Evolutionary conservation across 768 basidiomycete species (phyloP).

Genomic region (Suillus cothurnatus): DNA sequence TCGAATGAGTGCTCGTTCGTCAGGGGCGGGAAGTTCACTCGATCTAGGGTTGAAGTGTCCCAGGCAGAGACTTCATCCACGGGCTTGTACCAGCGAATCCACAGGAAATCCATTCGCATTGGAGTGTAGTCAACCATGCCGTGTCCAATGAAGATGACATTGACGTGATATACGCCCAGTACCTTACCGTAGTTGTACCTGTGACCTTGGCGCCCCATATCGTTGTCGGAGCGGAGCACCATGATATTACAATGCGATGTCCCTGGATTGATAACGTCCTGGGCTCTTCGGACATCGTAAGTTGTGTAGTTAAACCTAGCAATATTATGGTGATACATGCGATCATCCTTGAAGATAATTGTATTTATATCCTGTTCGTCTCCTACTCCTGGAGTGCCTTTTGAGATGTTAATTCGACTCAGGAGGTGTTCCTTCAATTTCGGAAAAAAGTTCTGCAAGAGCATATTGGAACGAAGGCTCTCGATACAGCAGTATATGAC

Average conservation of each 20-base stretch:
- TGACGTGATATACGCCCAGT: conserved; percentile 7
- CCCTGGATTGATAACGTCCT: background rate
- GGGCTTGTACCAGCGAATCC: conserved; percentile 2
- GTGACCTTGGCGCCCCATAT: background rate
- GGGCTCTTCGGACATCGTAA: background rate
- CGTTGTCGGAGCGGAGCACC: background rate
- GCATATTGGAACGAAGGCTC: background rate
- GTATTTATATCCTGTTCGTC: conserved; percentile 40
- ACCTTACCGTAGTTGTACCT: background rate
- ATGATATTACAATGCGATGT: background rate
- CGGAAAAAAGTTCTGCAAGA: background rate
- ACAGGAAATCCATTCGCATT: background rate
- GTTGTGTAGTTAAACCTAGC: background rate
- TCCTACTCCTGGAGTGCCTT: fast-evolving
- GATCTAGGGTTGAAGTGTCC: conserved; percentile 3
- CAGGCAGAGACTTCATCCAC: background rate
- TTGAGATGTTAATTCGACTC: background rate
- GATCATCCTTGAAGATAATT: background rate
- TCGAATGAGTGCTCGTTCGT: background rate
- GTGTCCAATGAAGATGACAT: background rate
- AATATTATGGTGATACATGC: background rate
- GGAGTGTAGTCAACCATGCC: background rate
- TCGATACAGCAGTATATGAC: no score
- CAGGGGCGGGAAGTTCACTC: background rate
- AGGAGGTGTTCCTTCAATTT: background rate